A percentile compares a stretch with the other conserved stretches of the same genome.
These are phyloP conservation scores for Trichosporon sp. DNA, from an alignment of 1,284 basidiomycete species.

Conservation along the genomic window DNA sequence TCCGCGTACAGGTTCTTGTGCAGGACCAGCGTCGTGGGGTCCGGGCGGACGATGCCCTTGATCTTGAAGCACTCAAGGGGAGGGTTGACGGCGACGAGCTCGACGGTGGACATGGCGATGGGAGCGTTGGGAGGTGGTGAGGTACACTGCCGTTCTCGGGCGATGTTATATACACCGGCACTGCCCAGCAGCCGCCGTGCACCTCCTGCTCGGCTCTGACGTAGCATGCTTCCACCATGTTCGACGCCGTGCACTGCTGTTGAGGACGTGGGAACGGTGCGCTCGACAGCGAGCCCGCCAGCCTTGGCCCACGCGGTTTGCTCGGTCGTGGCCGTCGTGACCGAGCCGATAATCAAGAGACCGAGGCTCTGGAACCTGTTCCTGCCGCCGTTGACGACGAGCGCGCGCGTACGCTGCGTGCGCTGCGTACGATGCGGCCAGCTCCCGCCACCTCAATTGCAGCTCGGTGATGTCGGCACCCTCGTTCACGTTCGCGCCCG, in stretches of 20 bases:
- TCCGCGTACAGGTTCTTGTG: slow-evolving; percentile 3
- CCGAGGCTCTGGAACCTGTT: not conserved
- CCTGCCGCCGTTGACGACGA: not conserved
- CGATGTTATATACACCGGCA: not conserved
- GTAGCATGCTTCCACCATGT: not conserved
- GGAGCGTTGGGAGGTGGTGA: not conserved
- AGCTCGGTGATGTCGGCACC: not conserved
- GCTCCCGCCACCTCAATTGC: not conserved
- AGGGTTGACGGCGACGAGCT: not conserved
- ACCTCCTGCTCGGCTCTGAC: not conserved
- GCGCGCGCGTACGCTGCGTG: not conserved
- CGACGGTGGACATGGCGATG: not conserved
- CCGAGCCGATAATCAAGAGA: not conserved
- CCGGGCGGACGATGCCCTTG: not conserved
- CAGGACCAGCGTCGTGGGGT: not conserved
- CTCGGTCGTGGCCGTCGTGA: not conserved
- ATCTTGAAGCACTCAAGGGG: not conserved
- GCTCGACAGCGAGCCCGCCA: not conserved
- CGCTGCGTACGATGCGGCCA: not conserved
- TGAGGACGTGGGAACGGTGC: not conserved
- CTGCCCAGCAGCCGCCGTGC: too few species aligned
- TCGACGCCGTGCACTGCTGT: too few species aligned
- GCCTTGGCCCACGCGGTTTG: not conserved
- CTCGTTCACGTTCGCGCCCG: not conserved
- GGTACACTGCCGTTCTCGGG: not conserved